Base-by-base conservation (phyloP, 768 basidiomycete genomes). In the Lactifluus hygrophoroides region DNA sequence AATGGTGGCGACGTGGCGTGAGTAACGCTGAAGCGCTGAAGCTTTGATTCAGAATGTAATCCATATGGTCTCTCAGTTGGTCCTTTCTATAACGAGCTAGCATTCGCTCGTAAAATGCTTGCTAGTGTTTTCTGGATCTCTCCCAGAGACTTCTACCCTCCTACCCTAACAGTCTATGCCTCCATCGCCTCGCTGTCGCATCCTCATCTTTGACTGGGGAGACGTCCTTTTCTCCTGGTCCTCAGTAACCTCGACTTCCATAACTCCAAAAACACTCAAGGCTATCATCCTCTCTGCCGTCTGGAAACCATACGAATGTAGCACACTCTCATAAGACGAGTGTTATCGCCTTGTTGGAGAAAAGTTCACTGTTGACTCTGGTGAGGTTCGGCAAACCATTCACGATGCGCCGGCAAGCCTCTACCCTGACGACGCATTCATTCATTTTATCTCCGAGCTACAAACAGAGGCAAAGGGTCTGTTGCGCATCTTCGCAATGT, bases 221-320 rank as follows among this genome's bases (percentile, higher is more conserved):
- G 80, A 80, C 60, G 80, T 80, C 23, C 71, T 81, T 28, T 80
- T 82, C 66, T 71, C 71, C 45, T 82, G 80, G 80, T 80, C 77
- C 5, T 64, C 76, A 1, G 61, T 72, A 1, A 78, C 78, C 0
- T 73, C 71, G 44, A 77, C 77, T 6, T 67, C 68, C 40, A 73
- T 80, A 53, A 72, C 77, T 6, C 66, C 77, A 1, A 72, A 68
- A 49, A 71, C 65, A 0, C 69, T 81, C 28, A 73, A 71, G 19
- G 63, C 64, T 25, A 77, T 81, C 51, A 70, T 80, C 30, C 68
- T 72, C 21, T 76, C 75, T 6, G 68, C 73, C 14, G 75, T 73
- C 6, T 81, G 80, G 80, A 77, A 73, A 54, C 76, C 76, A 23
- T 81, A 80, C 58, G 80, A 81, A 65, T 68, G 75, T 27, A 78